phyloP scores from a whole-genome alignment of 148 eudicot species.

The Rhododendron henanense region DNA sequence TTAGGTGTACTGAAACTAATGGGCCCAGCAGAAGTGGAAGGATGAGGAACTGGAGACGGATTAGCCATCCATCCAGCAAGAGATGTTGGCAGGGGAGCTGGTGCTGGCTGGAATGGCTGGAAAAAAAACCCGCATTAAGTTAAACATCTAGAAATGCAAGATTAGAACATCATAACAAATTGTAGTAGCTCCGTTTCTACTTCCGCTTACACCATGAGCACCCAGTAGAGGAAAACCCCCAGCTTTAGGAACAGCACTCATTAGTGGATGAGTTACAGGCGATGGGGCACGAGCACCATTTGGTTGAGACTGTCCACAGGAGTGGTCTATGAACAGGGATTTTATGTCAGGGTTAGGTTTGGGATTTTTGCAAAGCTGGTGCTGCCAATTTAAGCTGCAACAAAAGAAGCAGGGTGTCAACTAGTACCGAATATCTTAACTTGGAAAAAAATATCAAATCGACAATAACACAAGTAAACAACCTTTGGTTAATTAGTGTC shows the following conservation, averaged over 20 bases:
- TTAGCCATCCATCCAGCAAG: slow-evolving; percentile 90
- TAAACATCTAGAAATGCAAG: slow-evolving; percentile 16
- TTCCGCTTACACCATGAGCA: slow-evolving; percentile 75
- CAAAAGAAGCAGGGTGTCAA: background rate
- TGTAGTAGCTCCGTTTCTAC: background rate
- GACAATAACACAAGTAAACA: background rate
- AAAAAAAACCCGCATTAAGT: slow-evolving; percentile 13
- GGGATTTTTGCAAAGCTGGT: slow-evolving; percentile 90
- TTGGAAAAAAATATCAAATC: background rate
- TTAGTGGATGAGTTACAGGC: slow-evolving; percentile 72
- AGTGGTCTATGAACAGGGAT: slow-evolving; percentile 86
- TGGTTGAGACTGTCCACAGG: slow-evolving; percentile 80
- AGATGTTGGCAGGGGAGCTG: slow-evolving; percentile 56
- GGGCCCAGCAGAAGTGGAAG: slow-evolving; percentile 76
- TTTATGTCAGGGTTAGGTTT: slow-evolving; percentile 88
- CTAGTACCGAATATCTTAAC: background rate
- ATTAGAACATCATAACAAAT: background rate
- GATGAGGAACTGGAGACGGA: slow-evolving; percentile 74
- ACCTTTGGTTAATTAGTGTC: slow-evolving; percentile 89
- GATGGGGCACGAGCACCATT: slow-evolving; percentile 89
- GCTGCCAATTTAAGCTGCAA: slow-evolving; percentile 96
- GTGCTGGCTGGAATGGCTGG: slow-evolving; percentile 74
- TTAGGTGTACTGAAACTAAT: slow-evolving; percentile 64
- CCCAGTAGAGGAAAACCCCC: slow-evolving; percentile 80
- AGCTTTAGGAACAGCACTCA: slow-evolving; percentile 65